Evolutionary conservation across 108 stramenopile genomes (phyloP).

Genomic region (Nitzschia sp.): DNA sequence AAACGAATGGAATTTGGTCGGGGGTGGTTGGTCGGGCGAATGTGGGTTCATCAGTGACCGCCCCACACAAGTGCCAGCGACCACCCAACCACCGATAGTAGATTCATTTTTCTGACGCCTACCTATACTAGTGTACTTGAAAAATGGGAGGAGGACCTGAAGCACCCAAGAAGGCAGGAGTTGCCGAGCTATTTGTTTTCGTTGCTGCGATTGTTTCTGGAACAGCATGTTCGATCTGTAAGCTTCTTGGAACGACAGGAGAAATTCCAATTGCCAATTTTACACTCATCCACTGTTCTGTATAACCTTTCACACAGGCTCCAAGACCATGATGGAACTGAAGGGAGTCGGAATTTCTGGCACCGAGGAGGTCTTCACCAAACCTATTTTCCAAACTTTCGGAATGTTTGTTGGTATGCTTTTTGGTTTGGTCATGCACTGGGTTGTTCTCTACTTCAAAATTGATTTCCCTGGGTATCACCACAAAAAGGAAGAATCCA

Average conservation of each 20-base stretch:
- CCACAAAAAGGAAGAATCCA: slow-evolving; percentile 12
- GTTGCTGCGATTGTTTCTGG: slow-evolving; percentile 79
- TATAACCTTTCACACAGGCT: slow-evolving; percentile 19
- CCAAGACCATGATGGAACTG: slow-evolving; percentile 85
- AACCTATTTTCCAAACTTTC: slow-evolving; percentile 70
- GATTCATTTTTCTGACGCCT: too few relatives aligned
- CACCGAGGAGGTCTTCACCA: slow-evolving; percentile 66
- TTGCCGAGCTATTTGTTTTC: slow-evolving; percentile 70
- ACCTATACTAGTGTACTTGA: background rate
- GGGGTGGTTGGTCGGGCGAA: too few relatives aligned
- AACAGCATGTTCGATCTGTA: slow-evolving; percentile 81
- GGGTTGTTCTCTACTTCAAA: slow-evolving; percentile 53
- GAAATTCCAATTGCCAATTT: too few relatives aligned
- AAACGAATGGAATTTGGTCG: too few relatives aligned
- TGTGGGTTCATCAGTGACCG: too few relatives aligned
- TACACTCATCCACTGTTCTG: too few relatives aligned
- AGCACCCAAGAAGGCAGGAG: slow-evolving; percentile 56
- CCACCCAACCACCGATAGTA: too few relatives aligned
- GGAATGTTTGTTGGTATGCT: slow-evolving; percentile 93
- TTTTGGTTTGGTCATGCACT: slow-evolving; percentile 83
- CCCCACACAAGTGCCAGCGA: too few relatives aligned
- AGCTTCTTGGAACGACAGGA: background rate
- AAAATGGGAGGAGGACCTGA: slow-evolving; percentile 28
- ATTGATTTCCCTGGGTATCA: slow-evolving; percentile 88
- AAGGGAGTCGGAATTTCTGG: slow-evolving; percentile 62